Evolutionary conservation across 2,329 filamentous ascomycete species (phyloP).

Genomic region (Trichophyton verrucosum): DNA sequence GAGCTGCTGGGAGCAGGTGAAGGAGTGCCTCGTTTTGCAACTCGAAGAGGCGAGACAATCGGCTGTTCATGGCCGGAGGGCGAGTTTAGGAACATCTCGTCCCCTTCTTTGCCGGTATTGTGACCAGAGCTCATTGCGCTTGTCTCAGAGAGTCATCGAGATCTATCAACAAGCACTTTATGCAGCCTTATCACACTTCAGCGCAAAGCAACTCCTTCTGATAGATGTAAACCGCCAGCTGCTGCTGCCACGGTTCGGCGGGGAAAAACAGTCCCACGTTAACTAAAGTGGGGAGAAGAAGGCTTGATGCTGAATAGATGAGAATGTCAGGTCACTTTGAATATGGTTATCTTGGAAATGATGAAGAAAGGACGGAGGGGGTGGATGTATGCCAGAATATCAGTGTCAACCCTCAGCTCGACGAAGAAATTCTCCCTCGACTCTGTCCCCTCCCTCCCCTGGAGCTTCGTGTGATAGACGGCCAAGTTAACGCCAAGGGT

Average conservation of each 20-base stretch:
- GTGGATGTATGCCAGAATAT: neutral
- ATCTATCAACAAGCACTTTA: neutral
- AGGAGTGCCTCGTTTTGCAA: slow-evolving; percentile 64
- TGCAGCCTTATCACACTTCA: neutral
- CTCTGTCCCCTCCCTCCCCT: neutral
- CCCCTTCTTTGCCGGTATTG: slow-evolving; percentile 51
- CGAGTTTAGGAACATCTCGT: slow-evolving; percentile 66
- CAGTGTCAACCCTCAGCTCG: neutral
- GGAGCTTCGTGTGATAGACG: neutral
- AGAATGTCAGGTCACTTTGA: neutral
- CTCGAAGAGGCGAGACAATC: slow-evolving; percentile 70
- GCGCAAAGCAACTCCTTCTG: neutral
- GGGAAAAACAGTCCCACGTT: neutral
- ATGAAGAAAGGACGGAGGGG: neutral
- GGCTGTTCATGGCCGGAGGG: slow-evolving; percentile 52
- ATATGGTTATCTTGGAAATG: neutral
- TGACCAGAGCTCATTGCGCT: slow-evolving; percentile 24
- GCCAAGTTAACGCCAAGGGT: neutral
- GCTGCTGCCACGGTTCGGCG: neutral
- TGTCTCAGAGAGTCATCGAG: neutral
- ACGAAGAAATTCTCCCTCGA: neutral
- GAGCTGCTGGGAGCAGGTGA: slow-evolving; percentile 35
- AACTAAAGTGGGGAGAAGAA: neutral
- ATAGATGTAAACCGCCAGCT: neutral
- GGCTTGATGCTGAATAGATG: neutral